Evolutionary conservation across 345 rosid species (phyloP).

Genomic region (Dimocarpus longan): DNA sequence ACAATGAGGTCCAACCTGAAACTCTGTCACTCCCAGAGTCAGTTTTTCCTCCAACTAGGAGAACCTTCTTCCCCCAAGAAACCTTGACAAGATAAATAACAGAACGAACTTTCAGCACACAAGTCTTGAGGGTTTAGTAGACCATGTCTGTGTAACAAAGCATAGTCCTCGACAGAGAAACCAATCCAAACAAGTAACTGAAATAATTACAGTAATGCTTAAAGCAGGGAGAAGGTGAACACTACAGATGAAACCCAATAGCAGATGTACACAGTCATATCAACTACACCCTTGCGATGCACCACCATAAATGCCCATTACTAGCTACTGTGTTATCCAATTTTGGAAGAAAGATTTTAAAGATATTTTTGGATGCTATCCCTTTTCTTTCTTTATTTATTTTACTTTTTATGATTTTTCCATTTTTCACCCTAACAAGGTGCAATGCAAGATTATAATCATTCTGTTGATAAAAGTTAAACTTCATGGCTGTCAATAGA

Average conservation of each 20-base stretch:
- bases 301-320: not conserved
- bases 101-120: constrained; percentile 18
- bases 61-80: constrained; percentile 92
- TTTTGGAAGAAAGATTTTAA: not conserved
- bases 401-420: not conserved
- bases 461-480: not conserved
- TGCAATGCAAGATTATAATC: constrained; percentile 1
- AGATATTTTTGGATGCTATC: not conserved
- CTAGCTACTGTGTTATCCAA: not conserved
- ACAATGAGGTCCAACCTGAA: constrained; percentile 60
- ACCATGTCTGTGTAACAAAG: not conserved
- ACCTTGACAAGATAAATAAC: constrained; percentile 47
- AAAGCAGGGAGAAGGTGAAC: not conserved
- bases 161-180: not conserved
- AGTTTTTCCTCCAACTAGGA: constrained; percentile 93
- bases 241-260: constrained; percentile 12
- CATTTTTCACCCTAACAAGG: not conserved
- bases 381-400: too few relatives aligned
- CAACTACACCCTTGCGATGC: not conserved
- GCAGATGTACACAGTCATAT: not conserved
- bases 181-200: not conserved
- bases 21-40: constrained; percentile 76
- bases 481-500: not conserved
- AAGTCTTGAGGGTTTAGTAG: constrained; percentile 7
- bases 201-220: not conserved